Conservation (phyloP, 768 basidiomycete species). For the Pleurotus eryngii region DNA sequence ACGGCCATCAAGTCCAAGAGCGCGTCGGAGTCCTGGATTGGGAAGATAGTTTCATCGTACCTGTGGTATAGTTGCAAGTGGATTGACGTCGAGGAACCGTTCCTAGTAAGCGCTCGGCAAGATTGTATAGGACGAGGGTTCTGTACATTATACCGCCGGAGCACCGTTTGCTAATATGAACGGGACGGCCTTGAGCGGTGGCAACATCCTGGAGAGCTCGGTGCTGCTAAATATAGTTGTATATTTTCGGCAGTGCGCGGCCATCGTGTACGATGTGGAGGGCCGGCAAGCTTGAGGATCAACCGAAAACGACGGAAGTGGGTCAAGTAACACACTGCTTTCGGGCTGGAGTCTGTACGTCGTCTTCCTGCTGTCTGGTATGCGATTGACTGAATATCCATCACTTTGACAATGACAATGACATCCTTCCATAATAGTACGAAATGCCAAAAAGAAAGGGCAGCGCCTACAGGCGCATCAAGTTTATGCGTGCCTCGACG, state of each 20-base stretch:
- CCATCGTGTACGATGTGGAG: neutral
- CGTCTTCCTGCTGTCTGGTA: no score
- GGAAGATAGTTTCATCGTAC: no score
- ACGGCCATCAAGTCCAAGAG: neutral
- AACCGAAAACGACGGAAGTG: conserved; percentile 4
- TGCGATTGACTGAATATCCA: no score
- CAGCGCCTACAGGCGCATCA: no score
- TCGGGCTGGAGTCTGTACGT: no score
- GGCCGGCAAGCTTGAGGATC: neutral
- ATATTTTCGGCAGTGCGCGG: neutral
- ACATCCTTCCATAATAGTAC: no score
- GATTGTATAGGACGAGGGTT: neutral
- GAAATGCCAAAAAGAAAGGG: no score
- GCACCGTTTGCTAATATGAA: neutral
- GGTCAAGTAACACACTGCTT: neutral
- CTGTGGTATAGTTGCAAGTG: neutral
- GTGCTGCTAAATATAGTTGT: neutral
- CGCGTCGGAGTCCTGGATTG: no score
- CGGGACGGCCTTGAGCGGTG: neutral
- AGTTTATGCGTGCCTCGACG: no score
- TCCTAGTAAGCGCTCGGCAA: neutral
- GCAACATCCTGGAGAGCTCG: neutral
- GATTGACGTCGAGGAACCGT: neutral
- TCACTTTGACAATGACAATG: no score
- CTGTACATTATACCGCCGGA: neutral